A percentile compares a stretch with the other conserved stretches of the same genome.
Evolutionary conservation across 257 asterid species (phyloP).

Genomic region (Plectranthus barbatus): DNA sequence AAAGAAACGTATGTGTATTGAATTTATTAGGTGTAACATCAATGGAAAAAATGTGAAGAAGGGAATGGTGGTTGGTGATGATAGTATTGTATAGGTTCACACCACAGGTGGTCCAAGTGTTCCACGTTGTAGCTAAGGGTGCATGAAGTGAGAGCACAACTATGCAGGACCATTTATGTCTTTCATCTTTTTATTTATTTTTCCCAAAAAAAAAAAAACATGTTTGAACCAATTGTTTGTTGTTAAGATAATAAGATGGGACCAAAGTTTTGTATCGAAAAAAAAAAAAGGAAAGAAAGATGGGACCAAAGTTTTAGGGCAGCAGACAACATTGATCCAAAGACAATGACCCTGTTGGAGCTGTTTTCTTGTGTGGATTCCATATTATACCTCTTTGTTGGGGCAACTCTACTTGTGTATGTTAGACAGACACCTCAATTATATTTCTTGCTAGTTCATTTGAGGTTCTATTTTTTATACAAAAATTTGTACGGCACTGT

Average conservation of each 20-base stretch:
- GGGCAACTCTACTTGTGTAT: too few relatives aligned
- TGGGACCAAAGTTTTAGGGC: slow-evolving; percentile 13
- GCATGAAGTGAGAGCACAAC: too few relatives aligned
- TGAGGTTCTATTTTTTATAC: too few relatives aligned
- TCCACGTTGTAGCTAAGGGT: background rate
- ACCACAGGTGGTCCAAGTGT: slow-evolving; percentile 16
- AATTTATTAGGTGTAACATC: background rate
- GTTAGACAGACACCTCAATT: too few relatives aligned
- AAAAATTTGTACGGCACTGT: too few relatives aligned
- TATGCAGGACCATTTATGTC: slow-evolving; percentile 8
- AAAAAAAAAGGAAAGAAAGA: too few relatives aligned
- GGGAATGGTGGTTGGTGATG: background rate
- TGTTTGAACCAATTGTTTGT: slow-evolving; percentile 13
- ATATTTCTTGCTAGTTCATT: too few relatives aligned
- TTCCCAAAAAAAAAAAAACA: background rate
- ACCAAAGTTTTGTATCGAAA: slow-evolving; percentile 1
- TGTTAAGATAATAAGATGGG: slow-evolving; percentile 23
- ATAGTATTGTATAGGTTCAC: too few relatives aligned
- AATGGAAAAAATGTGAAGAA: background rate
- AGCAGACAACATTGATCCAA: slow-evolving; percentile 14
- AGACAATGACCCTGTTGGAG: background rate
- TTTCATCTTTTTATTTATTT: background rate
- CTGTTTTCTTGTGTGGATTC: background rate
- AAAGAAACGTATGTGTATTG: background rate
- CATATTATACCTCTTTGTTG: too few relatives aligned